Evolutionary conservation across 2,329 filamentous ascomycete species (phyloP).

Genomic region (Neophaeococcomyces mojaviensis): DNA sequence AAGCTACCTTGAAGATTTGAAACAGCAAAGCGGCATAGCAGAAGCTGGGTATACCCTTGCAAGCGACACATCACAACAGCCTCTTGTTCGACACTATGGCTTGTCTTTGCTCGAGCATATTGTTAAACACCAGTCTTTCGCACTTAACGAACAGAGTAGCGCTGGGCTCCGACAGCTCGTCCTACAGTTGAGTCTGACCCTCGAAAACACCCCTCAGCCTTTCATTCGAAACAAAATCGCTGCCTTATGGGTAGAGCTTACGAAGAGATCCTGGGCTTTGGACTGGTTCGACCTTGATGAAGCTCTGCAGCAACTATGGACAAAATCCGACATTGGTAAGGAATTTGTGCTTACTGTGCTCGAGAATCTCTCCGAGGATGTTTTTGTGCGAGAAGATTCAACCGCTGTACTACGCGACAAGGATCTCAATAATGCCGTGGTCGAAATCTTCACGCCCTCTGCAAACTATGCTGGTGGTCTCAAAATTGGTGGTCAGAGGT

Average conservation of each 20-base stretch:
- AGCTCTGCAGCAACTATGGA: constrained; percentile 74
- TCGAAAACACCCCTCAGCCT: constrained; percentile 64
- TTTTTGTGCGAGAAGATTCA: constrained; percentile 84
- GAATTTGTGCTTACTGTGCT: constrained; percentile 82
- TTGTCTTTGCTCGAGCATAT: constrained; percentile 85
- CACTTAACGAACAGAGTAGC: constrained; percentile 62
- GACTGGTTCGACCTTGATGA: constrained; percentile 95
- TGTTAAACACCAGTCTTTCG: constrained; percentile 75
- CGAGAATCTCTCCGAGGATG: constrained; percentile 87
- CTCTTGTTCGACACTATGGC: constrained; percentile 86
- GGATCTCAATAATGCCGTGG: constrained; percentile 76
- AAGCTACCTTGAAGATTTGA: constrained; percentile 76
- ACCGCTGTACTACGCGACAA: constrained; percentile 76
- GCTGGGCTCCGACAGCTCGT: constrained; percentile 66
- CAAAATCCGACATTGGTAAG: constrained; percentile 57
- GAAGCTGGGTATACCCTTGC: constrained; percentile 79
- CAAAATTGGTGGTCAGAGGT: constrained; percentile 61
- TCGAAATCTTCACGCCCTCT: constrained; percentile 85
- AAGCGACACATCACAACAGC: constrained; percentile 63
- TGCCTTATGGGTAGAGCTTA: constrained; percentile 88
- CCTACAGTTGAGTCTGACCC: constrained; percentile 64
- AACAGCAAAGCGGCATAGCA: constrained; percentile 69
- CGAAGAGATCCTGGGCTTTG: constrained; percentile 84
- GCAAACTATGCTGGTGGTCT: constrained; percentile 65
- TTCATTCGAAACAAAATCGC: constrained; percentile 92